Evolutionary conservation across 164 flowering plant genomes (phyloP).

Genomic region (Paratinospora sagittata): DNA sequence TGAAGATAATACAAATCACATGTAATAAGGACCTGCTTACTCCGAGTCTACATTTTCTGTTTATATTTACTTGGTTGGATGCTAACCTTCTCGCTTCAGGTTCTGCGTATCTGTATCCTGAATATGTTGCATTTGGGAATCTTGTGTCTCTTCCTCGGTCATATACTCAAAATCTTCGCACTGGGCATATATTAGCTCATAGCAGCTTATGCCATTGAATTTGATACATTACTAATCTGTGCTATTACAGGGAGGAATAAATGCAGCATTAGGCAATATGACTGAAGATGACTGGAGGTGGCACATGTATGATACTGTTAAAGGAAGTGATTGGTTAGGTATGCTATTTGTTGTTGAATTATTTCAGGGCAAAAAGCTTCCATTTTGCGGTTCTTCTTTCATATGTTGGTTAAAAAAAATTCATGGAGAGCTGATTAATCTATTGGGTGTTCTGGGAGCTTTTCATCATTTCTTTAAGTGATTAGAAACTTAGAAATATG

Average conservation of each 20-base stretch:
- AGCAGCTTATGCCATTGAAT: background rate
- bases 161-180: background rate
- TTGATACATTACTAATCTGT: slow-evolving; percentile 11
- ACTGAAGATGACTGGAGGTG: slow-evolving; percentile 99
- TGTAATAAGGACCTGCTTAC: too few species aligned
- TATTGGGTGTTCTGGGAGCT: background rate
- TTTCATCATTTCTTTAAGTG: background rate
- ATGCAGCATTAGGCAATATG: slow-evolving; percentile 98
- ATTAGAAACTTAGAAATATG: background rate
- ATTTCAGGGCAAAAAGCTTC: too few species aligned
- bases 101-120: background rate
- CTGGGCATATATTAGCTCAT: background rate
- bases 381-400: background rate
- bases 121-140: background rate
- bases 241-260: slow-evolving; percentile 89
- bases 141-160: background rate
- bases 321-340: slow-evolving; percentile 99
- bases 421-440: background rate
- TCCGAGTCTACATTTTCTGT: background rate
- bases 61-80: background rate
- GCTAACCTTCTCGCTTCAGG: background rate
- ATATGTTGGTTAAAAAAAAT: background rate
- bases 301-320: slow-evolving; percentile 99
- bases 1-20: too few species aligned
- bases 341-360: background rate